Evolutionary conservation across 1,284 basidiomycete genomes (phyloP).

Genomic region (Rhodotorula glutinis): DNA sequence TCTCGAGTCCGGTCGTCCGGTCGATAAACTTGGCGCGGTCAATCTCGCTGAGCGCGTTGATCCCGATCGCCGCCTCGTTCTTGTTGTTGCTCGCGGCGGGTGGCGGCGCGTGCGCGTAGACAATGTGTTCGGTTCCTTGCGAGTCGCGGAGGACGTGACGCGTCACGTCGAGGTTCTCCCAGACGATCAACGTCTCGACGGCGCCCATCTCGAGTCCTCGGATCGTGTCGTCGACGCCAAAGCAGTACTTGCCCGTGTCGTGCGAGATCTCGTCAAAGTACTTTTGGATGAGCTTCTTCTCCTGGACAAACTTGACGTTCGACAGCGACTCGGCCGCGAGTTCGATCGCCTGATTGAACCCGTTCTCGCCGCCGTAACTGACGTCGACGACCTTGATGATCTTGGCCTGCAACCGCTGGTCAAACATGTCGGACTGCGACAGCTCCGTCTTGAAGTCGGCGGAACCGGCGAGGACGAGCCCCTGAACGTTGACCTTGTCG

Average conservation of each 20-base stretch:
- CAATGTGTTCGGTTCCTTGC: constrained; percentile 78
- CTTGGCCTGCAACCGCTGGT: constrained; percentile 79
- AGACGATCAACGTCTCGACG: constrained; percentile 95
- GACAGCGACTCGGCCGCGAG: constrained; percentile 90
- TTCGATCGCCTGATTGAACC: constrained; percentile 98
- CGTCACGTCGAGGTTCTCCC: constrained; percentile 91
- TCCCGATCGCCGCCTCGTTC: constrained; percentile 28
- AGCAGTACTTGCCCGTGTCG: constrained; percentile 96
- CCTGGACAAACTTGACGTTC: constrained; percentile 99
- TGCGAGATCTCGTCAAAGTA: constrained; percentile 99
- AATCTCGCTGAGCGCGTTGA: constrained; percentile 57
- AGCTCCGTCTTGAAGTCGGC: constrained; percentile 99
- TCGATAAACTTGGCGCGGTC: constrained; percentile 92
- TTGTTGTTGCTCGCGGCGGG: constrained; percentile 50
- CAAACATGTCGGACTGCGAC: constrained; percentile 94
- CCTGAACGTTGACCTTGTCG: constrained; percentile 97
- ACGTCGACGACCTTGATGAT: constrained; percentile 98
- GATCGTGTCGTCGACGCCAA: constrained; percentile 94
- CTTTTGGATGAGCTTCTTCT: constrained; percentile 93
- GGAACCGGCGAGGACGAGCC: constrained; percentile 93
- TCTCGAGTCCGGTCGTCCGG: constrained; percentile 89
- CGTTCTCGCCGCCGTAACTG: constrained; percentile 97
- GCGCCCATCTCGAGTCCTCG: constrained; percentile 95
- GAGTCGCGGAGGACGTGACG: constrained; percentile 84
- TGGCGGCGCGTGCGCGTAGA: constrained; percentile 56